Evolutionary conservation across 2,329 filamentous ascomycete species (phyloP).

Genomic region (Dactylellina sp.): DNA sequence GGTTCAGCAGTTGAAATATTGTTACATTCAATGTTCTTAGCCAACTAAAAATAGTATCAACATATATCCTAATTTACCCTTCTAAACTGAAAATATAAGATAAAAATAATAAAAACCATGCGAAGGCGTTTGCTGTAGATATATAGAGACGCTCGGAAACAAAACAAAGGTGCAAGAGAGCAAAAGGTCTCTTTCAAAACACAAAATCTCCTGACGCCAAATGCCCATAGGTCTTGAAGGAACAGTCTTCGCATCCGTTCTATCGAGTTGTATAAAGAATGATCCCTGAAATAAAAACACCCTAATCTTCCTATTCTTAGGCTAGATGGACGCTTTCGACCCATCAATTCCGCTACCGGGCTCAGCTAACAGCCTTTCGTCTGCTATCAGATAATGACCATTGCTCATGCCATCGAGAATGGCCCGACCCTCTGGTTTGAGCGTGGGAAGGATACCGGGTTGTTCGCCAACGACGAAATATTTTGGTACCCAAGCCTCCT

Average conservation of each 20-base stretch:
- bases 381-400: slow-evolving; percentile 59
- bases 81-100: slow-evolving; percentile 15
- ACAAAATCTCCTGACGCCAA: slow-evolving; percentile 51
- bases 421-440: slow-evolving; percentile 32
- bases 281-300: background rate
- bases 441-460: slow-evolving; percentile 50
- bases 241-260: slow-evolving; percentile 37
- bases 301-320: background rate
- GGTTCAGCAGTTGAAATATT: too few relatives aligned
- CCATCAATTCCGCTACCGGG: background rate
- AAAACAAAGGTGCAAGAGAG: slow-evolving; percentile 10
- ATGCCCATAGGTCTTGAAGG: slow-evolving; percentile 33
- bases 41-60: slow-evolving; percentile 11
- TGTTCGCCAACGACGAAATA: slow-evolving; percentile 74
- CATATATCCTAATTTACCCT: background rate
- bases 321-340: background rate
- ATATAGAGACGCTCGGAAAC: slow-evolving; percentile 8
- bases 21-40: slow-evolving; percentile 30
- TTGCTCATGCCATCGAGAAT: slow-evolving; percentile 46
- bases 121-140: slow-evolving; percentile 14
- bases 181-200: slow-evolving; percentile 25
- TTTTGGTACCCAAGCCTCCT: slow-evolving; percentile 81
- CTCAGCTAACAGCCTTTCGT: slow-evolving; percentile 57
- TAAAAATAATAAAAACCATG: slow-evolving; percentile 7
- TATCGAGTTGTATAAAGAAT: slow-evolving; percentile 29